phyloP scores from a whole-genome alignment of 192 early-diverging fungal genomes.

The Coemansia sp. region DNA sequence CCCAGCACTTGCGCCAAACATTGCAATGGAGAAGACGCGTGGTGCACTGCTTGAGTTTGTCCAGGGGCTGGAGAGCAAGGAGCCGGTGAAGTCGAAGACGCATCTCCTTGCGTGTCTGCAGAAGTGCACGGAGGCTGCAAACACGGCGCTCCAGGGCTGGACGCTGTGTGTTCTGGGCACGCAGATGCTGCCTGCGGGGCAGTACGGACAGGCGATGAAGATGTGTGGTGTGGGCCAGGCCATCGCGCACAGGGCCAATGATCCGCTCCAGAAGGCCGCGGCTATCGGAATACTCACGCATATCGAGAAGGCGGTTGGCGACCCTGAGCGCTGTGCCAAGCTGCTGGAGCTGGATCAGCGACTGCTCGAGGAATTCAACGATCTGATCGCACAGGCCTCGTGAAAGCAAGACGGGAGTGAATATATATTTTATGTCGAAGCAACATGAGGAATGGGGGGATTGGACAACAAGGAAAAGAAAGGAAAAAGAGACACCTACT shows the following conservation, averaged over 20 bases:
- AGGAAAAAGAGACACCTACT: conserved; percentile 3
- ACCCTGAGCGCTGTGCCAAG: conserved; percentile 32
- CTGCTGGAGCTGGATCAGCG: conserved; percentile 34
- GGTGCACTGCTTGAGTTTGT: conserved; percentile 29
- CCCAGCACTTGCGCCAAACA: conserved; percentile 4
- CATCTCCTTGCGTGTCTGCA: conserved; percentile 37
- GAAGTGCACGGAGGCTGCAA: conserved; percentile 23
- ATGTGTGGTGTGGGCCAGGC: conserved; percentile 45
- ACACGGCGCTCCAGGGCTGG: conserved; percentile 43
- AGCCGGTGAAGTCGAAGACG: conserved; percentile 46
- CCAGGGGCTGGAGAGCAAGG: conserved; percentile 24
- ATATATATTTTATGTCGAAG: background rate
- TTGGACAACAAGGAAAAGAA: conserved; percentile 1
- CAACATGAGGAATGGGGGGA: background rate
- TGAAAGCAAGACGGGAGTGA: background rate
- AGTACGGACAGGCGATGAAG: conserved; percentile 51
- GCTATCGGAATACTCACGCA: conserved; percentile 45
- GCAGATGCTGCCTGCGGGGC: conserved; percentile 40
- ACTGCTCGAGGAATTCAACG: conserved; percentile 35
- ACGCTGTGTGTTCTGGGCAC: conserved; percentile 41
- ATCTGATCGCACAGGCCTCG: conserved; percentile 10
- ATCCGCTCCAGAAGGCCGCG: conserved; percentile 48
- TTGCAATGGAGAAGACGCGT: conserved; percentile 15
- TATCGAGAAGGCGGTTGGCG: conserved; percentile 41
- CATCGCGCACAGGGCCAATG: conserved; percentile 41